phyloP scores from a whole-genome alignment of 768 basidiomycete genomes.

The Rhizopogon roseolus region DNA sequence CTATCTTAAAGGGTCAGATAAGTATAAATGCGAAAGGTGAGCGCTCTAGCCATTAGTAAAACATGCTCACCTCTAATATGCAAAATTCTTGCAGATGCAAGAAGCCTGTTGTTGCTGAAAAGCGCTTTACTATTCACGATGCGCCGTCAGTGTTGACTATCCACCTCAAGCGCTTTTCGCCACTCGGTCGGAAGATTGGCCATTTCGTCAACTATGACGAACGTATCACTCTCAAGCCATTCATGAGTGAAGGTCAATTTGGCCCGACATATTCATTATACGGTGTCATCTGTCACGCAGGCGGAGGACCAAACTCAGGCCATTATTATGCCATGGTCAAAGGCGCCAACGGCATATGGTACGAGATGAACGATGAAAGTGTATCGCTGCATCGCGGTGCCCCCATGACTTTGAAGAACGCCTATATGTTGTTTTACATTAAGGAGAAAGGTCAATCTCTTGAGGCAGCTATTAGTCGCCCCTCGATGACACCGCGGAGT shows the following conservation, averaged over 20 bases:
- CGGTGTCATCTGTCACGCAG: conserved; percentile 91
- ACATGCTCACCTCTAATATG: conserved; percentile 6
- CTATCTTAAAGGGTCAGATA: conserved; percentile 82
- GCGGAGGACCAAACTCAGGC: conserved; percentile 89
- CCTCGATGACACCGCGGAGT: conserved; percentile 27
- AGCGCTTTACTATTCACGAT: conserved; percentile 83
- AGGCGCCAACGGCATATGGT: conserved; percentile 67
- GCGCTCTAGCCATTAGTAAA: conserved; percentile 24
- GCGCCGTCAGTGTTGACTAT: conserved; percentile 87
- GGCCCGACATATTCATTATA: conserved; percentile 83
- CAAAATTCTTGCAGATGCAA: conserved; percentile 64
- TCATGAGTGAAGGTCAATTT: conserved; percentile 79
- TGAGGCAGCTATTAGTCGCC: conserved; percentile 48
- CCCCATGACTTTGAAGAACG: conserved; percentile 67
- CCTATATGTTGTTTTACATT: conserved; percentile 93
- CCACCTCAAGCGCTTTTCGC: conserved; percentile 93
- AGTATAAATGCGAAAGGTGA: conserved; percentile 98
- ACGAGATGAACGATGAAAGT: conserved; percentile 90
- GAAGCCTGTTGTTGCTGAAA: conserved; percentile 83
- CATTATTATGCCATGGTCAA: conserved; percentile 92
- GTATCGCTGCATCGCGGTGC: conserved; percentile 41
- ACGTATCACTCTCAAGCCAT: conserved; percentile 61
- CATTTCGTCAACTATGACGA: conserved; percentile 79
- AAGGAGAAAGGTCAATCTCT: conserved; percentile 73
- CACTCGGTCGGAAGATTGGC: conserved; percentile 81